These are phyloP conservation scores for Linnemannia exigua DNA, from an alignment of 192 early-diverging fungal genomes.

Conservation along the genomic window DNA sequence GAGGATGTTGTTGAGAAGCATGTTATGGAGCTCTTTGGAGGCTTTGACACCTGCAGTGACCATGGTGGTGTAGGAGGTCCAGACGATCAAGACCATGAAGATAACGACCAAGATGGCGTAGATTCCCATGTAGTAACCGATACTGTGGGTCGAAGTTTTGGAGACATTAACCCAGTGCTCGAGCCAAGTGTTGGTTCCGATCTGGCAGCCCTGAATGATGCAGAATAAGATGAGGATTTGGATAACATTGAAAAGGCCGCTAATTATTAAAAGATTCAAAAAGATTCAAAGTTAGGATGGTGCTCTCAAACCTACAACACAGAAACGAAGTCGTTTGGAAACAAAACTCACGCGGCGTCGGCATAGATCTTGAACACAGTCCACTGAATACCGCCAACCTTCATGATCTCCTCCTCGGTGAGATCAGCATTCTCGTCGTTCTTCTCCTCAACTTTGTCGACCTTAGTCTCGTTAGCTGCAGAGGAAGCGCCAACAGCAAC, in stretches of 20 bases:
- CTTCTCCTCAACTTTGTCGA: conserved; percentile 18
- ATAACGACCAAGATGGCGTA: conserved; percentile 40
- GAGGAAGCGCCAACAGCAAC: background rate
- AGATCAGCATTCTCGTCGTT: conserved; percentile 60
- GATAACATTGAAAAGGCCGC: conserved; percentile 4
- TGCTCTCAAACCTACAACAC: conserved; percentile 59
- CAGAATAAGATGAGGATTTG: conserved; percentile 11
- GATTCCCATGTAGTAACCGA: conserved; percentile 59
- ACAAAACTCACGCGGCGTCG: conserved; percentile 63
- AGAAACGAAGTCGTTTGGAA: conserved; percentile 77
- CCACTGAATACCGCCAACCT: conserved; percentile 83
- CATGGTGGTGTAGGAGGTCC: conserved; percentile 29
- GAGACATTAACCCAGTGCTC: conserved; percentile 19
- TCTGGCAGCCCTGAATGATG: conserved; percentile 28
- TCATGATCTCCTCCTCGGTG: conserved; percentile 84
- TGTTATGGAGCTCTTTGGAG: conserved; percentile 34
- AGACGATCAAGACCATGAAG: conserved; percentile 27
- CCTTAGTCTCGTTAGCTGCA: conserved; percentile 9
- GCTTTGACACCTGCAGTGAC: conserved; percentile 47
- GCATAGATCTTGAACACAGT: conserved; percentile 84
- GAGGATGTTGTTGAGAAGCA: conserved; percentile 47
- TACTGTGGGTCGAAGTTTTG: background rate
- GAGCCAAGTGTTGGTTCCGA: conserved; percentile 45
- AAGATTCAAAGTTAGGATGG: background rate
- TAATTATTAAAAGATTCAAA: background rate